A percentile compares a stretch with the other conserved stretches of the same genome.
Evolutionary conservation across 1,139 yeast genomes (phyloP).

Genomic region (Taphrina pruni): DNA sequence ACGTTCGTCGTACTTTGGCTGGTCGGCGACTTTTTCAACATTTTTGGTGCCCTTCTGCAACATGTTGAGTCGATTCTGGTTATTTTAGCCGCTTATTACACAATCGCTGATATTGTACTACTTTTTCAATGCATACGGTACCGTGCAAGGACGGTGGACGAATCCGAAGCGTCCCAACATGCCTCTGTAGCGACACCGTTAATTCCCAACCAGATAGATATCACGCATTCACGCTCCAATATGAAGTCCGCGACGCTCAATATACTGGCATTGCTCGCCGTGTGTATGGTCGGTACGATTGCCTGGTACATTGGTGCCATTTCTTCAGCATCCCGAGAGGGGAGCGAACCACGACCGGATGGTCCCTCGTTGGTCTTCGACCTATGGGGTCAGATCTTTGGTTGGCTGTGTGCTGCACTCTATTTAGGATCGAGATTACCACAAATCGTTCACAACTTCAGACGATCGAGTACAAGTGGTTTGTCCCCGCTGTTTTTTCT

Average conservation of each 20-base stretch:
- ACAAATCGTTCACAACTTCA: slow-evolving; percentile 73
- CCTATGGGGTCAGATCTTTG: slow-evolving; percentile 66
- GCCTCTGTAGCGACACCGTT: slow-evolving; percentile 45
- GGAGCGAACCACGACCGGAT: background rate
- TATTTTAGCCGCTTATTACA: slow-evolving; percentile 85
- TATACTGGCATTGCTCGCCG: slow-evolving; percentile 52
- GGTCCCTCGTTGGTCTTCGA: slow-evolving; percentile 46
- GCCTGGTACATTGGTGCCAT: slow-evolving; percentile 71
- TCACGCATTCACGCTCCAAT: slow-evolving; percentile 12
- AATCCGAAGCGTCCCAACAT: slow-evolving; percentile 47
- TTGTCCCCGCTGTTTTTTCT: slow-evolving; percentile 74
- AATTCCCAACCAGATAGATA: slow-evolving; percentile 24
- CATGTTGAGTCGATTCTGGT: slow-evolving; percentile 68
- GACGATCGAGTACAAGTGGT: slow-evolving; percentile 63
- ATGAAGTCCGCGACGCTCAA: slow-evolving; percentile 18
- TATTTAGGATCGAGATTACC: slow-evolving; percentile 81
- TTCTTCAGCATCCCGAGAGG: slow-evolving; percentile 58
- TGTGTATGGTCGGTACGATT: slow-evolving; percentile 67
- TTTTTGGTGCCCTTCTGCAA: slow-evolving; percentile 75
- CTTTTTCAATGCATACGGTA: slow-evolving; percentile 66
- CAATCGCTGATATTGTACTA: slow-evolving; percentile 78
- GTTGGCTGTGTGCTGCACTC: slow-evolving; percentile 71
- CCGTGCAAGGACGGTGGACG: slow-evolving; percentile 29
- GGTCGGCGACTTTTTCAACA: slow-evolving; percentile 71
- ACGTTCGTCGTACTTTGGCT: slow-evolving; percentile 75